phyloP scores from a whole-genome alignment of 2,329 filamentous ascomycete genomes.

The Aspergillus novofumigatus region DNA sequence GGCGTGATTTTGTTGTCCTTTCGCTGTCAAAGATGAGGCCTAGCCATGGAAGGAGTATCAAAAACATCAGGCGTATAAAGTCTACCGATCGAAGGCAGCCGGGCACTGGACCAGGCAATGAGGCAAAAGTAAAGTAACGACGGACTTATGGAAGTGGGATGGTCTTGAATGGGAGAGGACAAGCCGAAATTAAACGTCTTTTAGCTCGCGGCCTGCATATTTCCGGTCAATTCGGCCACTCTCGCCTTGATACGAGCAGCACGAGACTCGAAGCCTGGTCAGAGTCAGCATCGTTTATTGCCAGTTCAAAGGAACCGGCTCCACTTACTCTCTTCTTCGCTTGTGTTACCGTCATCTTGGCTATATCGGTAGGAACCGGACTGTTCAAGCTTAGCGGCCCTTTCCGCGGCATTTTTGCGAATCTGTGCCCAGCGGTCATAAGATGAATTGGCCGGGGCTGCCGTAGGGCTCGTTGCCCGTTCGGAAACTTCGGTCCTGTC shows the following conservation, averaged over 20 bases:
- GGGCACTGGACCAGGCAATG: background rate
- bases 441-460: conserved; percentile 12
- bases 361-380: conserved; percentile 55
- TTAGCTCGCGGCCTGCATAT: conserved; percentile 58
- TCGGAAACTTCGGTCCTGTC: conserved; percentile 1
- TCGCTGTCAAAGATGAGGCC: background rate
- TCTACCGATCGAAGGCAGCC: background rate
- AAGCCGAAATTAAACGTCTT: conserved; percentile 3
- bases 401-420: conserved; percentile 84
- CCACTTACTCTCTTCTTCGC: conserved; percentile 84
- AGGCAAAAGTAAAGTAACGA: conserved; percentile 4
- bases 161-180: background rate
- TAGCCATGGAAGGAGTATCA: background rate
- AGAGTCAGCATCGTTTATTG: conserved; percentile 21
- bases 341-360: conserved; percentile 81
- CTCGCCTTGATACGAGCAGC: conserved; percentile 97
- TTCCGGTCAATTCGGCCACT: conserved; percentile 87
- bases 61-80: background rate
- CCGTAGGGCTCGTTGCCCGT: conserved; percentile 2
- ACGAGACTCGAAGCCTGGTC: conserved; percentile 82
- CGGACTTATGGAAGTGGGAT: conserved; percentile 6
- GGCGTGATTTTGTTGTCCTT: conserved; percentile 12
- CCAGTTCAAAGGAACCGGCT: background rate
- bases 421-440: conserved; percentile 95
- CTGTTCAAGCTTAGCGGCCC: conserved; percentile 64